phyloP scores from a whole-genome alignment of 352 stramenopile species.

The Salisapilia sapeloensis region DNA sequence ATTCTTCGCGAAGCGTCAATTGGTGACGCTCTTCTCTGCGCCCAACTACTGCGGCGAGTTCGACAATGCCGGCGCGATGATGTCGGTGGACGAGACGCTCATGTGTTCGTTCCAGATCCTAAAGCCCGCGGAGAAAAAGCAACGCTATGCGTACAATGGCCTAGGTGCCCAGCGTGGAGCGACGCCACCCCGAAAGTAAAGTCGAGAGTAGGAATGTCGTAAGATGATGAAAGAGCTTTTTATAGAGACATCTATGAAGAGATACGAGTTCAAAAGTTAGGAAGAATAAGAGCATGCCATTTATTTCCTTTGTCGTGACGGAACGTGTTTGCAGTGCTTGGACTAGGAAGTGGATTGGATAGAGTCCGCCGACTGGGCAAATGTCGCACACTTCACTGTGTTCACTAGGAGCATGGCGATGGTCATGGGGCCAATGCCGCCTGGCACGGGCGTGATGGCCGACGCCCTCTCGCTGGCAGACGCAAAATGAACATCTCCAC shows the following conservation, averaged over 20 bases:
- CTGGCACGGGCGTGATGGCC: slow-evolving; percentile 95
- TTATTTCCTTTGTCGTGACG: too few species aligned
- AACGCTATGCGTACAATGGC: slow-evolving; percentile 53
- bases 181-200: slow-evolving; percentile 36
- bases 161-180: slow-evolving; percentile 36
- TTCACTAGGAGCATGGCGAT: slow-evolving; percentile 90
- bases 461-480: slow-evolving; percentile 67
- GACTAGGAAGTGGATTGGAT: too few species aligned
- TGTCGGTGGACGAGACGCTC: slow-evolving; percentile 54
- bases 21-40: slow-evolving; percentile 85
- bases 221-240: too few species aligned
- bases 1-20: slow-evolving; percentile 58
- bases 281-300: too few species aligned
- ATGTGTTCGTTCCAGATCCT: slow-evolving; percentile 62
- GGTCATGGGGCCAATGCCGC: slow-evolving; percentile 97
- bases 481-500: slow-evolving; percentile 95
- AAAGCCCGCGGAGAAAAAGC: slow-evolving; percentile 68
- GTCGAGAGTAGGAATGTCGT: too few species aligned
- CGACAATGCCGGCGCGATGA: slow-evolving; percentile 70
- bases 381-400: slow-evolving; percentile 39
- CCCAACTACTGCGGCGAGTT: slow-evolving; percentile 87
- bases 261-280: too few species aligned
- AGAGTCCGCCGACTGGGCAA: slow-evolving; percentile 7
- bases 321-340: too few species aligned
- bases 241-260: too few species aligned